Percentiles rank a stretch among this genome's conserved stretches.
Conservation (phyloP, 345 rosid genomes). For the Eucalyptus tenuipes region DNA sequence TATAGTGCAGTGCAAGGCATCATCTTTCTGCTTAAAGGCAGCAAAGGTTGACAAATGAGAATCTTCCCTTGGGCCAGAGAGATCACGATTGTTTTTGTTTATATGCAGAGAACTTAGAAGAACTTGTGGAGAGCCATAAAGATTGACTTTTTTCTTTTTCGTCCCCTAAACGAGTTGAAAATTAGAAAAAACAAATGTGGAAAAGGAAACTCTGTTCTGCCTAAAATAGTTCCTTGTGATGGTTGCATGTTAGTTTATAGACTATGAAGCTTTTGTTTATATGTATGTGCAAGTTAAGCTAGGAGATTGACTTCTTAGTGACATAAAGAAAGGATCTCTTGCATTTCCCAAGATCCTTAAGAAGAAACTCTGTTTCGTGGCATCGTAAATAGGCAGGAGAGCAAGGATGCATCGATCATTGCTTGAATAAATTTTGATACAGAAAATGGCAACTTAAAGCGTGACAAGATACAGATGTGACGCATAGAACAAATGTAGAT, state of each 20-base stretch:
- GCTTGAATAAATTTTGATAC: background rate
- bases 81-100: background rate
- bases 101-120: background rate
- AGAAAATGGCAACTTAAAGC: background rate
- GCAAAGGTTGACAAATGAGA: conserved; percentile 21
- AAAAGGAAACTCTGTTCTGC: background rate
- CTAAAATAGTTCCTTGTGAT: background rate
- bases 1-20: background rate
- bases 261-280: background rate
- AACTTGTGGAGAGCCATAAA: background rate
- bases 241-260: background rate
- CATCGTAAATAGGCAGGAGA: background rate
- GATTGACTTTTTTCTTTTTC: background rate
- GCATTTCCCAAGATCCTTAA: background rate
- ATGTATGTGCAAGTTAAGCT: background rate
- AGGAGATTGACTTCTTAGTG: background rate
- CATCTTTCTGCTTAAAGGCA: conserved; percentile 7
- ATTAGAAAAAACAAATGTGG: background rate
- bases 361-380: background rate
- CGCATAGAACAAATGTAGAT: background rate
- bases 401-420: background rate
- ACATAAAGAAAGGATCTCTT: background rate
- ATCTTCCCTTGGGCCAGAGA: background rate
- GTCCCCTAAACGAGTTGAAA: background rate
- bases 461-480: background rate